phyloP scores from a whole-genome alignment of 2,329 filamentous ascomycete species.

The Diplodia scrobiculata region DNA sequence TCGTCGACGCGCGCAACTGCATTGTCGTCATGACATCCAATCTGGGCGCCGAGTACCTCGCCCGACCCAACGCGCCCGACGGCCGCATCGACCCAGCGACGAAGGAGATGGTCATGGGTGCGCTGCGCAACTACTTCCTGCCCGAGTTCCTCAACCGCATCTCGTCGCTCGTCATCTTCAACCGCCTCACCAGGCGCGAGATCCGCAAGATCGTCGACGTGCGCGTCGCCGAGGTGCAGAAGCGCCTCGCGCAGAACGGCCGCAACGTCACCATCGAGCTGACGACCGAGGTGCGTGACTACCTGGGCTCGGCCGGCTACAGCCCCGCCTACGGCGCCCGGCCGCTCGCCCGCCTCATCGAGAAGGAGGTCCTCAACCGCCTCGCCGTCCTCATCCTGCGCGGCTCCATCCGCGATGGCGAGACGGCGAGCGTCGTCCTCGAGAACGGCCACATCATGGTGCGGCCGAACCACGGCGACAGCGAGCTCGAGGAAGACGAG shows the following conservation, averaged over 20 bases:
- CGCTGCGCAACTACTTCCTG: slow-evolving; percentile 92
- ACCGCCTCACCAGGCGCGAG: slow-evolving; percentile 83
- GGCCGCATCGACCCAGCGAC: slow-evolving; percentile 85
- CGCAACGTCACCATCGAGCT: slow-evolving; percentile 85
- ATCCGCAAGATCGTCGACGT: slow-evolving; percentile 96
- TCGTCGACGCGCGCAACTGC: slow-evolving; percentile 95
- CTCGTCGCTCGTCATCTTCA: slow-evolving; percentile 95
- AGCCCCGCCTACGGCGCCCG: slow-evolving; percentile 93
- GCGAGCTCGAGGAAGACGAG: slow-evolving; percentile 62
- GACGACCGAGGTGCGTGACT: slow-evolving; percentile 84
- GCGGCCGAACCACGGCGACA: slow-evolving; percentile 76
- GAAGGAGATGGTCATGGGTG: slow-evolving; percentile 83
- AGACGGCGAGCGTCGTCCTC: slow-evolving; percentile 76
- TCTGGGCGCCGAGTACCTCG: slow-evolving; percentile 89
- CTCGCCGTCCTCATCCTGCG: slow-evolving; percentile 88
- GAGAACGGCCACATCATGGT: slow-evolving; percentile 79
- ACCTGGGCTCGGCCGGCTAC: slow-evolving; percentile 87
- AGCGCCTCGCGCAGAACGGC: slow-evolving; percentile 79
- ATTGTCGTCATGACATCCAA: slow-evolving; percentile 99
- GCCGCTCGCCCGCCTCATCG: slow-evolving; percentile 84
- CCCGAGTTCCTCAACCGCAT: slow-evolving; percentile 99
- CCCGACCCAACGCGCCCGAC: slow-evolving; percentile 73
- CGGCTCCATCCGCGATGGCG: slow-evolving; percentile 81
- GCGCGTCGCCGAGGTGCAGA: slow-evolving; percentile 84
- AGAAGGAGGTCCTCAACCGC: slow-evolving; percentile 94